Base-by-base conservation (phyloP, 441 rosid species). In the Mallotus repandus region DNA sequence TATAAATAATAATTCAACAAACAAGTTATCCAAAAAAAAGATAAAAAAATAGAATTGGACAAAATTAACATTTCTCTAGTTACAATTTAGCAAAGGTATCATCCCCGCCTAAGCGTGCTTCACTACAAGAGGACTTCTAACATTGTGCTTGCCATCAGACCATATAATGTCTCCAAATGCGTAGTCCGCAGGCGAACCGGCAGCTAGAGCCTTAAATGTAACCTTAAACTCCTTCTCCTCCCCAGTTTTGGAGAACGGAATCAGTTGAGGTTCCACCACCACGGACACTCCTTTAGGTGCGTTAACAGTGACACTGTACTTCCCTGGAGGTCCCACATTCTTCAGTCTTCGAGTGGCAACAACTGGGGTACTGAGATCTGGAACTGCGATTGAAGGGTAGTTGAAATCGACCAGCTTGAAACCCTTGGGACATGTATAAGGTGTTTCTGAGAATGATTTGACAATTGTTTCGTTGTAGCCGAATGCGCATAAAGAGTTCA, bases 371-470 rank as follows among this genome's bases (percentile, higher is more conserved):
- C 21, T 57, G 14, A 84, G 76, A 12, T 57, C 14, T 2, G 88
- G 79, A 66, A 89, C 78, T 21, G 87, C 43, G 75, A 90, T 87
- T 13, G 95, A 85, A 21, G 97, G 96, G 77, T 90, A 87, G 84
- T 91, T 94, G 65, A 94, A 83, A 67, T 87, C 79, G 1, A 69
- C 60, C 7, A 90, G 13, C 10, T 64, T 78, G 67, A 79, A 84
- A n/a, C 74, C 62, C 53, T 79, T 52, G 0, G 86, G 86, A 45
- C 96, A 87, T 12, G 10, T 9, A 64, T 77, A 80, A 2, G 76
- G 49, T 52, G 64, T 2, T 4, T 12, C 54, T 0, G 78, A 78
- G 62, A 88, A 80, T 43, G 76, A 18, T 25, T 48, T 56, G 38
- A 88, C 75, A 1, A 66, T 0, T 3, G 67, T 73, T 62, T 73